Percentiles rank a stretch among this genome's conserved stretches.
Evolutionary conservation across 2,329 filamentous ascomycete genomes (phyloP).

Genomic region (Zopfia rhizophila): DNA sequence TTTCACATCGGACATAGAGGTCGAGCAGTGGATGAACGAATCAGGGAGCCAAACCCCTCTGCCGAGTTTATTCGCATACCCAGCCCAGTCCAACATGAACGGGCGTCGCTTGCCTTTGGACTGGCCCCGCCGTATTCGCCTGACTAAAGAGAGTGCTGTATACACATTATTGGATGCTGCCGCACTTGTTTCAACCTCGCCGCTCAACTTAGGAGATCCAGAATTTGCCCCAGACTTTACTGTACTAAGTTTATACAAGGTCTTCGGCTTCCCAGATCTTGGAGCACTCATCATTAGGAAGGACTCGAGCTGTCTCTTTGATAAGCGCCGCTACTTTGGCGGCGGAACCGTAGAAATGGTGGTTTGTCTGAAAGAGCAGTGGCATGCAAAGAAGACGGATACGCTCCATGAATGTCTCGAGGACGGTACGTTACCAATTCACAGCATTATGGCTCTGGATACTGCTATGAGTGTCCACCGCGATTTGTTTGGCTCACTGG

Average conservation of each 20-base stretch:
- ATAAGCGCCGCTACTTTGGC: constrained; percentile 82
- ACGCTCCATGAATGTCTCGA: constrained; percentile 84
- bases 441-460: constrained; percentile 86
- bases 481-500: constrained; percentile 77
- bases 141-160: constrained; percentile 49
- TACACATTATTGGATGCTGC: constrained; percentile 88
- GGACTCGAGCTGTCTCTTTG: constrained; percentile 71
- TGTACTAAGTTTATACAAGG: constrained; percentile 91
- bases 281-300: constrained; percentile 86
- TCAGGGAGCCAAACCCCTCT: constrained; percentile 28
- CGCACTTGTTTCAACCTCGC: constrained; percentile 79
- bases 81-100: constrained; percentile 93
- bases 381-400: constrained; percentile 80
- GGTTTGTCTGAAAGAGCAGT: constrained; percentile 77
- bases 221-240: constrained; percentile 81
- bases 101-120: constrained; percentile 77
- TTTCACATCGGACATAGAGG: constrained; percentile 70
- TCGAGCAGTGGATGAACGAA: constrained; percentile 71
- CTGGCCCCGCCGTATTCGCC: constrained; percentile 68
- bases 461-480: constrained; percentile 76
- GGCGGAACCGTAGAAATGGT: constrained; percentile 96
- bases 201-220: constrained; percentile 73
- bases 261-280: constrained; percentile 96
- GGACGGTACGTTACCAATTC: constrained; percentile 90
- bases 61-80: constrained; percentile 77